Percentiles rank a stretch among this genome's conserved stretches.
Conservation (phyloP, 805 yeast species). For the Lipomyces chichibuensis region DNA sequence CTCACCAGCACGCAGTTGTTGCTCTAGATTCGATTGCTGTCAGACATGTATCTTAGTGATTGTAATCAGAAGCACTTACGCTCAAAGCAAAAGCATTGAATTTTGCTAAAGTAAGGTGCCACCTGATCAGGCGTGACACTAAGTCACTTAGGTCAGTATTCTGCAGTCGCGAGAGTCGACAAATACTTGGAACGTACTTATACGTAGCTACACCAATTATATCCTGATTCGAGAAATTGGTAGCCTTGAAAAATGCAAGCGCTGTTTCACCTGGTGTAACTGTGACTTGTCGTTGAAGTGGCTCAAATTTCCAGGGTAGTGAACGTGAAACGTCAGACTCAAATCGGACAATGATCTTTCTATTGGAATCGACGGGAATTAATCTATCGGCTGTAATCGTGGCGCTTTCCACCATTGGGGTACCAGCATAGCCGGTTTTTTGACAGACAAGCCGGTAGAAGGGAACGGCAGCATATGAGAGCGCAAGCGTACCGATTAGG, state of each 20-base stretch:
- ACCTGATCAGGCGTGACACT: conserved; percentile 95
- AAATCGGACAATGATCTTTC: conserved; percentile 79
- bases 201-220: conserved; percentile 98
- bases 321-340: conserved; percentile 89
- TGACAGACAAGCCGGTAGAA: conserved; percentile 88
- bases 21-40: conserved; percentile 57
- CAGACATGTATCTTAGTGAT: not conserved
- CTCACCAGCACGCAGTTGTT: conserved; percentile 88
- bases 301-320: conserved; percentile 92
- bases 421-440: conserved; percentile 95
- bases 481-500: conserved; percentile 68
- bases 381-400: conserved; percentile 85
- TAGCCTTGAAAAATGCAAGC: conserved; percentile 90
- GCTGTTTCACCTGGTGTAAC: conserved; percentile 98
- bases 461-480: conserved; percentile 91
- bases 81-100: conserved; percentile 97
- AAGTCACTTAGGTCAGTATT: not conserved
- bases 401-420: conserved; percentile 82
- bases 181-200: conserved; percentile 27
- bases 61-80: conserved; percentile 19
- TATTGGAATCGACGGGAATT: conserved; percentile 82
- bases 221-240: conserved; percentile 80
- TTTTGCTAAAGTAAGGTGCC: conserved; percentile 94
- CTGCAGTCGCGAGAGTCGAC: not conserved
- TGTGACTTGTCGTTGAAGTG: conserved; percentile 90